Conservation (phyloP, 495 filamentous ascomycete species). For the Penicillium cataractarum region DNA sequence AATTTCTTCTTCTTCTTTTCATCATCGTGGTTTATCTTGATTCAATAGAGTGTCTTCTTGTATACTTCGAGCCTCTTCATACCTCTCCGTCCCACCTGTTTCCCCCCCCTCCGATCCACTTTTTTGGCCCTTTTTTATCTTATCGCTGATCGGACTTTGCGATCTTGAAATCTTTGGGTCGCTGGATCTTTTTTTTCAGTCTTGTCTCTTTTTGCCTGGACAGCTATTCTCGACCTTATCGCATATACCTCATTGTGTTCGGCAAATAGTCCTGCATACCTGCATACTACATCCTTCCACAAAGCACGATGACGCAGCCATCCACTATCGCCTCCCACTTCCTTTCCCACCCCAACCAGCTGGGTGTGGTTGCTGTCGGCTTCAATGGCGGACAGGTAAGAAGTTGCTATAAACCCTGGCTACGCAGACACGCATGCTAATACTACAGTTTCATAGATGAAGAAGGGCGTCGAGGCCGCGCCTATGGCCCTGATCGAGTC, state of each 20-base stretch:
- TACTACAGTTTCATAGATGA: conserved; percentile 59
- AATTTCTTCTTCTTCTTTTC: conserved; percentile 12
- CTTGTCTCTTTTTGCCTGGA: background rate
- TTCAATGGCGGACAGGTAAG: conserved; percentile 96
- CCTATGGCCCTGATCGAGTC: conserved; percentile 88
- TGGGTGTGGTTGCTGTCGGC: conserved; percentile 92
- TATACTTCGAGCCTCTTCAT: conserved; percentile 6
- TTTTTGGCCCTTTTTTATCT: conserved; percentile 30
- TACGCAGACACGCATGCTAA: conserved; percentile 7
- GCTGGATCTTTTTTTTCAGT: background rate
- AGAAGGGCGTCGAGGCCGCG: conserved; percentile 89
- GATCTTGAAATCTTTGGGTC: conserved; percentile 13
- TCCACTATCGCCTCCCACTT: conserved; percentile 80
- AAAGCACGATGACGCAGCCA: conserved; percentile 61
- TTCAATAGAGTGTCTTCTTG: background rate
- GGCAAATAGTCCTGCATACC: background rate
- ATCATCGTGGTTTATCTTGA: background rate
- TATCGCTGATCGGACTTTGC: conserved; percentile 27
- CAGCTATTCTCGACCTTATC: background rate
- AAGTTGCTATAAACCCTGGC: conserved; percentile 11
- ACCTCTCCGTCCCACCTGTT: conserved; percentile 8
- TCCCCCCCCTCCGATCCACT: conserved; percentile 22
- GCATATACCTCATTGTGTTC: background rate
- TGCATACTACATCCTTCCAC: conserved; percentile 4
- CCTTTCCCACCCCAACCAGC: conserved; percentile 72